A percentile compares a stretch with the other conserved stretches of the same genome.
Evolutionary conservation across 345 rosid species (phyloP).

Genomic region (Moringa oleifera): DNA sequence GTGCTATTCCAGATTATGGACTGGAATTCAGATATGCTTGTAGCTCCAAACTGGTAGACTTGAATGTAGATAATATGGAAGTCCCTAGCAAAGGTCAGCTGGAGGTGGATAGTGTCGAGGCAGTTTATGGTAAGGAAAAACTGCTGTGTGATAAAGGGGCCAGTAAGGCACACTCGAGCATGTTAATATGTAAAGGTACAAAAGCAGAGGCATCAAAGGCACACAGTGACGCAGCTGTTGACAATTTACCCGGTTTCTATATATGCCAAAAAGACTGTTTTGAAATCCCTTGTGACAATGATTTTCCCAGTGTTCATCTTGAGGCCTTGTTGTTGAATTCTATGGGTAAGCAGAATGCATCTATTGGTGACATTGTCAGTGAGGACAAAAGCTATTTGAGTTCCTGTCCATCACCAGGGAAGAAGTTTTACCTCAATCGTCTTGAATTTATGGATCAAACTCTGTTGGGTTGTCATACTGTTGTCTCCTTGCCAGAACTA

Average conservation of each 20-base stretch:
- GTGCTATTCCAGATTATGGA: conserved; percentile 21
- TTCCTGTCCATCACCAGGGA: conserved; percentile 43
- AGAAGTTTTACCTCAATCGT: conserved; percentile 71
- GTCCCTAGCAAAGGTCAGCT: conserved; percentile 19
- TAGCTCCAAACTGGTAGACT: conserved; percentile 15
- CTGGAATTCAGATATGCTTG: conserved; percentile 15
- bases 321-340: conserved; percentile 7
- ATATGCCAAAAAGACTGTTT: conserved; percentile 16
- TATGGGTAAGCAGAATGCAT: conserved; percentile 18
- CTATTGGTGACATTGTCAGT: conserved; percentile 6
- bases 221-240: conserved; percentile 9
- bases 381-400: conserved; percentile 13
- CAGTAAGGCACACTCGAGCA: conserved; percentile 17
- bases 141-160: conserved; percentile 16
- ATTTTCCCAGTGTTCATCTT: conserved; percentile 2
- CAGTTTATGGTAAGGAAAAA: conserved; percentile 15
- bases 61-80: conserved; percentile 11
- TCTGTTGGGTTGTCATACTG: conserved; percentile 29
- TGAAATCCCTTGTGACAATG: conserved; percentile 14
- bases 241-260: conserved; percentile 18
- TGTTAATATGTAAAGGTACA: conserved; percentile 11
- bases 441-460: conserved; percentile 43
- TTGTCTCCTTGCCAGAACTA: conserved; percentile 71
- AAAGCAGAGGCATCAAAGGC: conserved; percentile 12
- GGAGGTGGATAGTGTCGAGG: conserved; percentile 17